Conservation (phyloP, 192 early-diverging fungal species). For the Thoreauomyces humboldtii region DNA sequence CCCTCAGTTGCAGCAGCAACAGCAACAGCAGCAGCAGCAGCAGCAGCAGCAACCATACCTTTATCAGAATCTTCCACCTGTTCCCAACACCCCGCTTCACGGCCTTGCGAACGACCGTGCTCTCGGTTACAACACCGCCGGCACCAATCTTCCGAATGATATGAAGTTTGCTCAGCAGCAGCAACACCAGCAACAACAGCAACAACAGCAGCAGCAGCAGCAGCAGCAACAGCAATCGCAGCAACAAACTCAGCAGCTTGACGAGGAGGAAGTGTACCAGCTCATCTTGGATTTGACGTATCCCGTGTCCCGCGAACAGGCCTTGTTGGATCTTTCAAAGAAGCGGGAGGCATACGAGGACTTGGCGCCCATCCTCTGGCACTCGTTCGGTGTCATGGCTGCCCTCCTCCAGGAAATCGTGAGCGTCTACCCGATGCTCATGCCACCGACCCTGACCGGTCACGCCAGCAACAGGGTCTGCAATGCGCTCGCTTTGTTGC, state of each 20-base stretch:
- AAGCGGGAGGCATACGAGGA: constrained; percentile 94
- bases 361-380: constrained; percentile 95
- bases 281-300: constrained; percentile 85
- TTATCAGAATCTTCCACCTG: constrained; percentile 19
- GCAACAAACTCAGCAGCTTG: constrained; percentile 29
- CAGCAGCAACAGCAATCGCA: constrained; percentile 27
- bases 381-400: constrained; percentile 93
- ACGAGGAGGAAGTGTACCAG: constrained; percentile 83
- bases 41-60: constrained; percentile 21
- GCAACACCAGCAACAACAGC: constrained; percentile 28
- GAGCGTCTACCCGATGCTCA: constrained; percentile 87
- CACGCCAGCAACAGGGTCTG: constrained; percentile 93
- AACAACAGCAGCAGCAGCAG: constrained; percentile 27
- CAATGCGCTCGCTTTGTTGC: constrained; percentile 91
- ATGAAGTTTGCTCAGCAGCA: constrained; percentile 22
- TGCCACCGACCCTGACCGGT: constrained; percentile 81
- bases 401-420: constrained; percentile 95
- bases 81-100: constrained; percentile 13
- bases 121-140: background rate
- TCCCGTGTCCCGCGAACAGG: constrained; percentile 73
- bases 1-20: background rate
- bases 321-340: constrained; percentile 89
- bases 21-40: constrained; percentile 6
- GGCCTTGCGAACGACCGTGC: constrained; percentile 2
- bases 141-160: background rate